Evolutionary conservation across 176 grass and related monocot genomes (phyloP), one percentile per base, ranked within the genome.

Genomic region (Thinopyrum elongatum): DNA sequence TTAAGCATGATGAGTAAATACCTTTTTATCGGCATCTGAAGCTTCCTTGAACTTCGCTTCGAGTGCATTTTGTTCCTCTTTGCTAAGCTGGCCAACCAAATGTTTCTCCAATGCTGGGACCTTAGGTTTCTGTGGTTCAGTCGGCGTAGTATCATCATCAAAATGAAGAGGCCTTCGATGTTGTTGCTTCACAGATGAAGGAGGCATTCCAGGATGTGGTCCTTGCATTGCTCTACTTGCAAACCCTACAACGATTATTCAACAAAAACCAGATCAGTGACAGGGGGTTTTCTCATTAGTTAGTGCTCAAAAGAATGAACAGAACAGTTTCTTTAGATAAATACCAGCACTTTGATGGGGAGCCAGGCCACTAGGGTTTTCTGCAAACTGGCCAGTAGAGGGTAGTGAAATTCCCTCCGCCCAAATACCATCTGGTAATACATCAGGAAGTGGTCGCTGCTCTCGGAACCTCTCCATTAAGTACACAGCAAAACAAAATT

Each of bases 381-480:
- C 87, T 79, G 90, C 86, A 88, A 95, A 94, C 83, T 99, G 94
- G 33, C 84, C 94, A 42, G 94, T 94, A 84, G 97, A 94, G 74
- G 89, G 92, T 82, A 96, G 87, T 66, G 92, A 91, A 69, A 87
- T 91, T 81, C 94, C 94, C 61, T 99, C 94, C 36, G 94, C 90
- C 92, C 90, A 94, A 89, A 99, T 89, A 74, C 73, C 92, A 85
- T 93, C 80, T 28, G 92, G 94, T 85, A 99, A 89, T 69, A 92
- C 83, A 69, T 85, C 86, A 91, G 97, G 97, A 88, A 99, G 92
- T 79, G 90, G 90, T 25, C 72, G 87, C 53, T 91, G 89, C 80
- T 99, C 97, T 70, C 97, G 90, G 49, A 92, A 85, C 79, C 97
- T 92, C 90, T 99, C 94, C 94, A 99, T 99, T 83, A 99, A 90